Evolutionary conservation across 495 filamentous ascomycete species (phyloP), one percentile per base, ranked within the genome.

Genomic region (Penicillium crystallinum): DNA sequence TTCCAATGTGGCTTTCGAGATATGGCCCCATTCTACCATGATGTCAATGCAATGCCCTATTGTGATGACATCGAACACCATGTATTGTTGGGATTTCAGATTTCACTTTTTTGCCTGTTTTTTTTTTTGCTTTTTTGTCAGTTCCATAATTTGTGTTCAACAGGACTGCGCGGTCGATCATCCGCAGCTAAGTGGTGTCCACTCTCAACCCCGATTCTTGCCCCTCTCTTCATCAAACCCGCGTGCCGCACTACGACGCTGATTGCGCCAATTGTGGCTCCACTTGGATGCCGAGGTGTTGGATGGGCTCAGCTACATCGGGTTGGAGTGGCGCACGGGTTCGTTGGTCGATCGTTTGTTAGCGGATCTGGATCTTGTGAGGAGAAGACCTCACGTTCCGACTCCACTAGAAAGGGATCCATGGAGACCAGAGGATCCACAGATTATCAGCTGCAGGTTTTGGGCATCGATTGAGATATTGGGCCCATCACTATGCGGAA

Each of bases 101-200:
- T n/a, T 46, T 23, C 23, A 35, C 5, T 5, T 31, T 17, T 39
- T 30, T 45, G 3, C 33, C 45, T 39, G 15, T 14, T 46, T 49
- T 27, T 42, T 48, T 54, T 42, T 37, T 57, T 49, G 29, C 11
- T 47, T 52, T 46, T 19, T 48, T 41, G 39, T 45, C 21, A 4
- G 9, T 8, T 31, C 11, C 27, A 31, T 8, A 22, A 8, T 42
- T 45, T 48, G 38, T 29, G 34, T 21, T 39, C 25, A 31, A 36
- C 12, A 27, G 23, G 37, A 14, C 36, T 34, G 50, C 48, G 18
- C 34, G 34, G 53, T 50, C 41, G 59, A 62, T 61, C 58, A 55
- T 55, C 40, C 17, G 52, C 52, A 56, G 59, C 52, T 56, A 51
- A 56, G 46, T 40, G n/a, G 30, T 40, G 18, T 35, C 21, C 36